A percentile compares a stretch with the other conserved stretches of the same genome.
Evolutionary conservation across 2,329 filamentous ascomycete species (phyloP).

Genomic region (Penicillium sp.): DNA sequence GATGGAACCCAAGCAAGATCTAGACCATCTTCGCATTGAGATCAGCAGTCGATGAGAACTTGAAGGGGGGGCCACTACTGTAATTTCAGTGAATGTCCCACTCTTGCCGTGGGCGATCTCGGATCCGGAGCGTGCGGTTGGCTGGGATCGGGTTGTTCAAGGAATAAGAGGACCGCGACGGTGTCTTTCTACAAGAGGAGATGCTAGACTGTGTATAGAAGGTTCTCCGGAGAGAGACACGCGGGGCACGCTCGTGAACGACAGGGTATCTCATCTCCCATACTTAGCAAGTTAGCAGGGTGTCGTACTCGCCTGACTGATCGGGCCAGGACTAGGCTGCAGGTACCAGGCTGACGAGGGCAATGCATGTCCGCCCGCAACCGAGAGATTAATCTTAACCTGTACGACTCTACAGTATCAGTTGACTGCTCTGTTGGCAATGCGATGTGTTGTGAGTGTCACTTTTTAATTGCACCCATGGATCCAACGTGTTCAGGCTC

Average conservation of each 20-base stretch:
- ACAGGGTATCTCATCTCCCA: background rate
- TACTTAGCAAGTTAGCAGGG: no score
- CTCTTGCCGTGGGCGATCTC: slow-evolving; percentile 10
- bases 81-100: background rate
- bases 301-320: background rate
- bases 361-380: background rate
- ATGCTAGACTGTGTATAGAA: slow-evolving; percentile 5
- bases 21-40: slow-evolving; percentile 3
- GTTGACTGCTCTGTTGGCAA: background rate
- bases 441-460: background rate
- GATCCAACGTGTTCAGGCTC: background rate
- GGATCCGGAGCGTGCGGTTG: slow-evolving; percentile 12
- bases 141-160: background rate
- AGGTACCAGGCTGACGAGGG: background rate
- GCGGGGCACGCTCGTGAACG: background rate
- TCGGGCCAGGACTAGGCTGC: background rate
- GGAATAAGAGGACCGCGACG: background rate
- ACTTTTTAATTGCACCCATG: background rate
- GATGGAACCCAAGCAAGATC: background rate
- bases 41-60: background rate
- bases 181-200: background rate
- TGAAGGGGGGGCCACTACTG: background rate
- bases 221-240: background rate
- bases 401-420: background rate
- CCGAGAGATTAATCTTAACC: background rate